Evolutionary conservation across 345 rosid genomes (phyloP), one percentile per base, ranked within the genome.

Genomic region (Ricinus communis): DNA sequence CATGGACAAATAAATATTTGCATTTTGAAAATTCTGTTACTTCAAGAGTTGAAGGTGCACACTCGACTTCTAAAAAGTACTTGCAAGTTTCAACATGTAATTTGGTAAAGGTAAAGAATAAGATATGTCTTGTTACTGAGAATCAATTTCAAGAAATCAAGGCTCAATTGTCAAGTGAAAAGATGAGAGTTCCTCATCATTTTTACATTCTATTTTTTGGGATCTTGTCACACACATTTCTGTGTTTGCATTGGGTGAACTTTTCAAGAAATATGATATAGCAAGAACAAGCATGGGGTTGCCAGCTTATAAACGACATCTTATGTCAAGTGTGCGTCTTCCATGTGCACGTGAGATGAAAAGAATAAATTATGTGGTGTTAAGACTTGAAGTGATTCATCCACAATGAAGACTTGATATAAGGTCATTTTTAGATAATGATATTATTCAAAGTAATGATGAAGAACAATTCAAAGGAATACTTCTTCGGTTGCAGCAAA

Each of bases 11-110:
- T 0, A 46, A 30, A 4, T 5, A 45, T 70, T 0, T n/a, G 5
- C 65, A 70, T 25, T 41, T 55, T 68, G 71, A 31, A 54, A 43
- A 45, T 46, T 15, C 30, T 12, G 41, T 45, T 30, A 1, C 36
- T 24, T 58, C n/a, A 46, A 58, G 38, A 19, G 73, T 10, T 18
- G 55, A 69, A 46, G 72, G 65, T 25, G 72, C 65, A 40, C 64
- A 41, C 56, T 24, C 72, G 7, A 69, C 0, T 1, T 15, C 41
- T 0, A 69, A 57, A 19, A 24, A 15, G 15, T 57, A 69, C 38
- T 19, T 57, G 5, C 38, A 58, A 69, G 62, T 41, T 36, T 68
- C 63, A 55, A 70, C 30, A 1, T 25, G 65, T 45, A n/a, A 45
- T 46, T 19, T 70, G 27, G 22, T 27, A 4, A 11, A 27, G 12